Base-by-base conservation (phyloP, 768 basidiomycete genomes). In the Kwoniella mangroviensis region DNA sequence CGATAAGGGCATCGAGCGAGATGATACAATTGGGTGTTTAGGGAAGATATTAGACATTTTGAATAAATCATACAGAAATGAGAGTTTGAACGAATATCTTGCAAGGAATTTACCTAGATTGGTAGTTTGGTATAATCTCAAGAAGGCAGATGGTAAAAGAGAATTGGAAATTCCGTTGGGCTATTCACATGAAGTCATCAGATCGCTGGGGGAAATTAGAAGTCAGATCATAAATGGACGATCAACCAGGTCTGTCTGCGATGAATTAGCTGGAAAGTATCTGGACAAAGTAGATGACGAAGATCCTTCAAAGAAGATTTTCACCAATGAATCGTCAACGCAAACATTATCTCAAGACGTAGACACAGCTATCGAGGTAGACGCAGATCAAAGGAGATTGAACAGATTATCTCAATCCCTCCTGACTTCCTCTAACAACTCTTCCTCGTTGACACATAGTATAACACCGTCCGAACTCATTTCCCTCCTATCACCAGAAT, bases 401-500 rank as follows among this genome's bases (percentile, higher is more conserved):
- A 21, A 45, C 21, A 70, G 68, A 19, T 40, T 68, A 15, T 24
- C 59, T 3, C n/a, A 17, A 12, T 63, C 73, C 12, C 11, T 72
- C 53, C 11, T 21, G 5, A 54, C 11, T 12, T 34, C 34, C 34
- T 22, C n/a, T 54, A 9, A n/a, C 24, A 21, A 19, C 64, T 26
- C n/a, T 5, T 51, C 63, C 10, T 65, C 71, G 4, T 24, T 75
- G 10, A 12, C 59, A 26, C 74, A 75, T 58, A 56, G 34, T 9
- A 51, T 67, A n/a, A 77, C 72, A 3, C 64, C 75, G 4, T 65
- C 71, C 5, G 72, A 75, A 24, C 58, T 79, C 4, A 21, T 79
- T n/a, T 54, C 65, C 19, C 17, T 75, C 1, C 42, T 79, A 42
- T 73, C 78, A 0, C 78, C 78, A 4, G 13, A 28, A 4, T 52